Base-by-base conservation (phyloP, 2,329 filamentous ascomycete species). In the Drechmeria coniospora region DNA sequence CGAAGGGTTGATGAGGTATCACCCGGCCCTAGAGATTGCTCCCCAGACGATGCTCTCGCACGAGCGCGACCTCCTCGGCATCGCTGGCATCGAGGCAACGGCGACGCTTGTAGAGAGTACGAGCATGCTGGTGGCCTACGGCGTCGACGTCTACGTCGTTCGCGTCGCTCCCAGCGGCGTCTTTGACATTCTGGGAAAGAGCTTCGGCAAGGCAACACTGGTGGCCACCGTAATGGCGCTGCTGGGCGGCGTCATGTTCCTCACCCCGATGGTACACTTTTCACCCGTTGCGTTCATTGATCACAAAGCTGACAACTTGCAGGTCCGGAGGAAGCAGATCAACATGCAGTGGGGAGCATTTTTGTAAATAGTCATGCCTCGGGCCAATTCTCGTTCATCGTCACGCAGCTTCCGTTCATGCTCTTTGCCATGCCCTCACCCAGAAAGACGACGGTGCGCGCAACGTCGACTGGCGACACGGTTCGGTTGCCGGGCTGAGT, bases 101-200 rank as follows among this genome's bases (percentile, higher is more conserved):
- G 80, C 86, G 1, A 80, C 83, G 2, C 52, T 83, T 4, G 67
- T 98, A 17, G 90, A 98, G 59, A 94, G 86, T 54, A 95, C 90
- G 1, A 87, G 79, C 43, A 52, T 95, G 30, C 68, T 98, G 9
- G 78, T 94, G 44, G 84, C 83, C 0, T 93, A 79, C 44, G 90
- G 90, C 4, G 51, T 83, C 10, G 90, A 98, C 49, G 59, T 95
- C 2, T 98, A 92, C 39, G 84, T 80, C 10, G 87, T 84, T 1
- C 65, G 84, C 28, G 70, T 92, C 8, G 72, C 78, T n/a, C 90
- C 90, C 1, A 93, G 83, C 51, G 74, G 79, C 41, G 69, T 79
- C 11, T 98, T 98, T 51, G 90, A 98, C 56, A 73, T 95, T 23
- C 59, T 98, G 11, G 90, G 84, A 36, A 90, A 84, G 54, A 81